Evolutionary conservation across 148 eudicot genomes (phyloP).

Genomic region (Heliamphora exappendiculata): DNA sequence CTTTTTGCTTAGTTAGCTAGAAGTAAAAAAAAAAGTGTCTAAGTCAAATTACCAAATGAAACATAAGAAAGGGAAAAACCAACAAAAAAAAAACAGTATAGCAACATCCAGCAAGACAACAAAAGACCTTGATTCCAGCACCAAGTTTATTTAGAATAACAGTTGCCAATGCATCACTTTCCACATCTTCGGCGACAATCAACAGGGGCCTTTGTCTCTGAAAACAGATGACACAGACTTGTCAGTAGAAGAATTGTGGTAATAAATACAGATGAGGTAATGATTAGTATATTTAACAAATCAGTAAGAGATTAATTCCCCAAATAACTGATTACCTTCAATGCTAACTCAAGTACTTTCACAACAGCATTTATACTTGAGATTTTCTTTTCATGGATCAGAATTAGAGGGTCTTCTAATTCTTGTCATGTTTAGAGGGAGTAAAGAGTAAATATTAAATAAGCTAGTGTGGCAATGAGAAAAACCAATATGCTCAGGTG

Average conservation of each 20-base stretch:
- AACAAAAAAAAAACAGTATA: neutral
- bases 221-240: neutral
- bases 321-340: constrained; percentile 52
- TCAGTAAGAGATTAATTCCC: neutral
- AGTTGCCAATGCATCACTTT: constrained; percentile 69
- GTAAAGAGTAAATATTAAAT: neutral
- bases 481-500: neutral
- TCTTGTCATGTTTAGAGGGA: too few relatives aligned
- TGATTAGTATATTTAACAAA: neutral
- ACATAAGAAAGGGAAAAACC: neutral
- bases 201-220: constrained; percentile 69
- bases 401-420: constrained; percentile 57
- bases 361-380: constrained; percentile 53
- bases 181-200: constrained; percentile 66
- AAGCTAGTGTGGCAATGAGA: neutral
- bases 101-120: neutral
- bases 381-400: constrained; percentile 66
- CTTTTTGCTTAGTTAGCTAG: too few relatives aligned
- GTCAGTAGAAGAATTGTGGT: neutral
- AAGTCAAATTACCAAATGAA: too few relatives aligned
- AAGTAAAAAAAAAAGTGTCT: too few relatives aligned
- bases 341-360: constrained; percentile 72
- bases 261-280: neutral
- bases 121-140: constrained; percentile 80
- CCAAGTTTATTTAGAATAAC: constrained; percentile 88